Evolutionary conservation across 306 rosid species (phyloP), one percentile per base, ranked within the genome.

Genomic region (Cyamopsis tetragonoloba): DNA sequence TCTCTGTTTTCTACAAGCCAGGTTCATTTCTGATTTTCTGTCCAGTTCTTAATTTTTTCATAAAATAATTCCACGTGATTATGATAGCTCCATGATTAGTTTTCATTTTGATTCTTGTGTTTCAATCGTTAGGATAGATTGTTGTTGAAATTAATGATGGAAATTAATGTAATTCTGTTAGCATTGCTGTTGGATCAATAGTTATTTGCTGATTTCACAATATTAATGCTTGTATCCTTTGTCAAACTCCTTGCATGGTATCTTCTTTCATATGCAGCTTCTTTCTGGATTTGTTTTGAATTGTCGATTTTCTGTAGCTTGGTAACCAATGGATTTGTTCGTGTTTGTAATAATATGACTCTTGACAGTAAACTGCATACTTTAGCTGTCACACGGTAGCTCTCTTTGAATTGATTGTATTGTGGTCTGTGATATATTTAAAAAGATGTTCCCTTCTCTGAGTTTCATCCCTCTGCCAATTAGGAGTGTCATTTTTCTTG

Each of bases 1-100:
- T 91, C 73, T 91, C 96, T 27, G 80, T 83, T 22, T 91, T 91
- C 68, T 77, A 91, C 73, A 82, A 85, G 80, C 97, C 96, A 81
- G 96, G 97, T 88, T 74, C 17, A 60, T 71, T 48, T 65, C 13
- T 74, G 10, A 5, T 31, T 63, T 62, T n/a, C 34, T 31, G 7
- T 26, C 18, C 32, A 6, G 15, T 65, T 58, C 17, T 54, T 2
- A 2, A 2, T 18, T 7, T 73, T 55, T 42, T 44, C 0, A 39
- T 51, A 5, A 58, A 48, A 47, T 3, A 7, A 54, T 31, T 12
- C 43, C 66, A 20, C 17, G 46, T n/a, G n/a, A n/a, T 2, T 11
- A 15, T 14, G 7, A 8, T 31, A 56, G 22, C 41, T n/a, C 41
- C 10, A 13, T 55, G 3, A 28, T 28, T 55, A 37, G 34, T 11